These are phyloP conservation scores for Cicer arietinum DNA, from an alignment of 306 rosid species.

Conservation along the genomic window DNA sequence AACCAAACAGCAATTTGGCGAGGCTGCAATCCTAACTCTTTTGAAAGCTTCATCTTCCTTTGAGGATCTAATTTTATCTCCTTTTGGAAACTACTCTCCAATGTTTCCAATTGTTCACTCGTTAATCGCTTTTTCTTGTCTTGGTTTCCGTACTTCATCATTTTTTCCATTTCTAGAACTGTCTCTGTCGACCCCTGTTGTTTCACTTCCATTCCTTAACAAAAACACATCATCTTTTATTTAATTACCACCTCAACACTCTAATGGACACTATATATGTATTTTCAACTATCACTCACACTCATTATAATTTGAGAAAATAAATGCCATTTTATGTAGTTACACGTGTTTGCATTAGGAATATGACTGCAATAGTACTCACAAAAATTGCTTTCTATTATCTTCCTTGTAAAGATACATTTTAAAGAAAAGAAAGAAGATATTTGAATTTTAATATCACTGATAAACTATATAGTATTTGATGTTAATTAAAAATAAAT, in stretches of 20 bases:
- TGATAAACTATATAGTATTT: no score
- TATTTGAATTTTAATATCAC: no score
- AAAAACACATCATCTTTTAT: neutral
- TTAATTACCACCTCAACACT: neutral
- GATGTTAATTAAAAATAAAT: no score
- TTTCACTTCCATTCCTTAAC: slow-evolving; percentile 72
- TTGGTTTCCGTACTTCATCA: slow-evolving; percentile 34
- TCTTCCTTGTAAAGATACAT: no score
- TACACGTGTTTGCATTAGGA: no score
- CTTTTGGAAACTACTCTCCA: slow-evolving; percentile 85
- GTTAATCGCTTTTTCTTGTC: slow-evolving; percentile 82
- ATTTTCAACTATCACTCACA: no score
- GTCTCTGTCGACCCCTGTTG: slow-evolving; percentile 51
- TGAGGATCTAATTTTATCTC: slow-evolving; percentile 92
- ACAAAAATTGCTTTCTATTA: no score
- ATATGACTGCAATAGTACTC: no score
- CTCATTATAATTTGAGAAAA: no score
- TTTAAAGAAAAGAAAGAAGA: no score
- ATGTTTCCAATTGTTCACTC: slow-evolving; percentile 68
- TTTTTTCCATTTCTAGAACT: slow-evolving; percentile 52
- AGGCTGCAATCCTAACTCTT: slow-evolving; percentile 88
- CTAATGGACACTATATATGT: no score
- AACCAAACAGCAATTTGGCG: slow-evolving; percentile 96
- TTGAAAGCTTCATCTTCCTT: slow-evolving; percentile 86
- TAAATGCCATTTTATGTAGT: no score